Conservation (phyloP, 768 basidiomycete genomes). For the Lactifluus piperatus region DNA sequence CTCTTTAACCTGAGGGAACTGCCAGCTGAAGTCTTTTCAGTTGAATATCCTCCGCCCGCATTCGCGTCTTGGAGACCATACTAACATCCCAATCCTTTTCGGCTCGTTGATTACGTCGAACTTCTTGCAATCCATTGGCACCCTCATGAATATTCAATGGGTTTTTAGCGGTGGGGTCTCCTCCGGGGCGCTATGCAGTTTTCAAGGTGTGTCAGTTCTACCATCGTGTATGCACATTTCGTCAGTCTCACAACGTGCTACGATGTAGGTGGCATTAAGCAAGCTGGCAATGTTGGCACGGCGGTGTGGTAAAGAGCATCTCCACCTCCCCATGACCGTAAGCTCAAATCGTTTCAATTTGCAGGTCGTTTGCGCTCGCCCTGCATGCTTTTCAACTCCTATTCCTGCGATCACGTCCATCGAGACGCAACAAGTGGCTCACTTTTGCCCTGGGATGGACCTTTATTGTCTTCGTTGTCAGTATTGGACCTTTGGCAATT, state of each 20-base stretch:
- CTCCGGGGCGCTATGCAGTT: constrained; percentile 23
- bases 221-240: neutral
- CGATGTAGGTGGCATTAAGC: constrained; percentile 30
- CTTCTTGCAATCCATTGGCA: constrained; percentile 28
- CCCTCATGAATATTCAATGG: constrained; percentile 28
- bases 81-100: constrained; percentile 26
- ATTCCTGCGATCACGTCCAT: constrained; percentile 30
- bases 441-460: constrained; percentile 31
- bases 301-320: constrained; percentile 33
- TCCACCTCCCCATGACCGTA: constrained; percentile 18
- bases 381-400: constrained; percentile 32
- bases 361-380: constrained; percentile 28
- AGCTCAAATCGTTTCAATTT: constrained; percentile 18
- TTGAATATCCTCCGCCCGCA: constrained; percentile 15
- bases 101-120: constrained; percentile 28
- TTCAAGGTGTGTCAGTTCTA: constrained; percentile 22
- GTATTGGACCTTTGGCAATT: constrained; percentile 32
- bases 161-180: constrained; percentile 23
- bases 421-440: constrained; percentile 22
- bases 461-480: constrained; percentile 27
- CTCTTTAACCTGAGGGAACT: neutral
- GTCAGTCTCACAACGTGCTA: neutral
- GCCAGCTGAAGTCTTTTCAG: constrained; percentile 11
- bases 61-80: constrained; percentile 19
- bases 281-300: constrained; percentile 36